Percentiles rank a stretch among this genome's conserved stretches.
These are phyloP conservation scores for Rhizophlyctis rosea DNA, from an alignment of 192 early-diverging fungal genomes.

Conservation along the genomic window DNA sequence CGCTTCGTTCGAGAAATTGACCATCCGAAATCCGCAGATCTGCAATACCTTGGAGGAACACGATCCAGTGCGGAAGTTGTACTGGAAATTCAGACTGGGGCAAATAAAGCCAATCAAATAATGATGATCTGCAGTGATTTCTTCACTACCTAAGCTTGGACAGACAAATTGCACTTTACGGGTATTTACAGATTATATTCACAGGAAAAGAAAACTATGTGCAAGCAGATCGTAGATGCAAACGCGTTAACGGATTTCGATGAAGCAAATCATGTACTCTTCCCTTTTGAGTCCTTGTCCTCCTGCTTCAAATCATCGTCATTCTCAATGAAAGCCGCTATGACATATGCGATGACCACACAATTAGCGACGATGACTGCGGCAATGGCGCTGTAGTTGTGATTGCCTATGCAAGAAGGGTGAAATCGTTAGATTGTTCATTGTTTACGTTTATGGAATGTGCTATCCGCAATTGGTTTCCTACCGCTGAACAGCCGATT, in stretches of 20 bases:
- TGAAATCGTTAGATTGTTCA: background rate
- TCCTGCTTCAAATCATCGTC: too few species aligned
- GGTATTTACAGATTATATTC: too few species aligned
- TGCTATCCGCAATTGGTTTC: background rate
- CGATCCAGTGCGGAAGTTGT: constrained; percentile 63
- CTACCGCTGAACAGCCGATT: constrained; percentile 18
- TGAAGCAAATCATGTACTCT: too few species aligned
- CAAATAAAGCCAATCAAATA: too few species aligned
- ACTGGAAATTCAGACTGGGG: too few species aligned
- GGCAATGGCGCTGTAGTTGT: constrained; percentile 31
- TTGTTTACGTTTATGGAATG: background rate
- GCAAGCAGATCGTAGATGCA: too few species aligned
- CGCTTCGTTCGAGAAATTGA: constrained; percentile 2
- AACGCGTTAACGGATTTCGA: too few species aligned
- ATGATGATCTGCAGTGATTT: too few species aligned
- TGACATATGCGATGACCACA: constrained; percentile 23
- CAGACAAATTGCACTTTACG: too few species aligned
- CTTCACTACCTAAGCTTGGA: too few species aligned
- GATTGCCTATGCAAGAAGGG: constrained; percentile 14
- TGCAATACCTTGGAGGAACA: constrained; percentile 53
- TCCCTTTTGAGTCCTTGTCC: too few species aligned
- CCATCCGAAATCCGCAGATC: constrained; percentile 26
- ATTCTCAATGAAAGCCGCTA: constrained; percentile 21
- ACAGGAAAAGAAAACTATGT: too few species aligned
- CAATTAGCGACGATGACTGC: constrained; percentile 25